A percentile compares a stretch with the other conserved stretches of the same genome.
Evolutionary conservation across 164 flowering plant species (phyloP).

Genomic region (Vitis rupestris): DNA sequence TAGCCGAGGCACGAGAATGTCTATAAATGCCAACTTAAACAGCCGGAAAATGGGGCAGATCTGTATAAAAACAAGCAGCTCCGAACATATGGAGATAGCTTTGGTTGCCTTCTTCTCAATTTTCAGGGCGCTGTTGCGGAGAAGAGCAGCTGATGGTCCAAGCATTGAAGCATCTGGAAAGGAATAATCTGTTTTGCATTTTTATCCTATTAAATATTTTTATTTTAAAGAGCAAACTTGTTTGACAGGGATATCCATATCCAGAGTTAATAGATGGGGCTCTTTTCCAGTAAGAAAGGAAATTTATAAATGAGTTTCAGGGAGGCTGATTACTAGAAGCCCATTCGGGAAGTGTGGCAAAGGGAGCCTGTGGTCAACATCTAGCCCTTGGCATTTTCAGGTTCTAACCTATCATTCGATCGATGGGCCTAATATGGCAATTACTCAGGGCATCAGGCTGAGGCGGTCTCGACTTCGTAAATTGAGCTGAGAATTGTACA

Average conservation of each 20-base stretch:
- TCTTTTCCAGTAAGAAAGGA: not conserved
- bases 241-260: not conserved
- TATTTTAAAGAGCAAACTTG: not conserved
- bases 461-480: not conserved
- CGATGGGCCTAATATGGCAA: no score
- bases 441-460: no score
- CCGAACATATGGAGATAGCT: slow-evolving; percentile 69
- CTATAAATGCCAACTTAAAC: slow-evolving; percentile 70
- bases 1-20: slow-evolving; percentile 48
- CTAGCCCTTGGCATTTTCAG: no score
- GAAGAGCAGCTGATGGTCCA: slow-evolving; percentile 18
- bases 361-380: no score
- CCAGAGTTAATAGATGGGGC: no score
- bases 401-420: no score
- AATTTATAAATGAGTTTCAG: not conserved
- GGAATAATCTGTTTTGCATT: slow-evolving; percentile 7
- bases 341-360: no score
- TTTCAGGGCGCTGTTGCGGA: slow-evolving; percentile 45
- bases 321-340: no score
- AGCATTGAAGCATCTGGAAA: slow-evolving; percentile 13
- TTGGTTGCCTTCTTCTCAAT: slow-evolving; percentile 59
- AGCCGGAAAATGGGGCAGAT: slow-evolving; percentile 83
- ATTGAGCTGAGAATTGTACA: slow-evolving; percentile 19
- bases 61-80: slow-evolving; percentile 57
- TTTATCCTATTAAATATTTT: not conserved